Percentiles rank a stretch among this genome's conserved stretches.
Conservation (phyloP, 208 protist species). For the Acanthamoeba healyi region DNA sequence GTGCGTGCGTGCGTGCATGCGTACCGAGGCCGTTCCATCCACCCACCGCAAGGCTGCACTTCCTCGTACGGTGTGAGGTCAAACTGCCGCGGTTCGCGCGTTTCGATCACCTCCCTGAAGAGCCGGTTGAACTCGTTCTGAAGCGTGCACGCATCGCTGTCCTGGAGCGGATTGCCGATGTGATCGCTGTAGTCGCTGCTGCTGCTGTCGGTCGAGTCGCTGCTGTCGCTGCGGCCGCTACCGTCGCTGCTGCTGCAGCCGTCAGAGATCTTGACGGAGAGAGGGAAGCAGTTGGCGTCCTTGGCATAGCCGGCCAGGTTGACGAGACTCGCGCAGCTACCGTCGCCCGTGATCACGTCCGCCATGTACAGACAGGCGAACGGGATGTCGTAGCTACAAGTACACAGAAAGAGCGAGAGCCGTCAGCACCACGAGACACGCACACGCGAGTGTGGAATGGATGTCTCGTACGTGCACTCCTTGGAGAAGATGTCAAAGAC, state of each 20-base stretch:
- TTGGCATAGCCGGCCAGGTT: too few species aligned
- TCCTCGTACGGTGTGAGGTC: slow-evolving; percentile 20
- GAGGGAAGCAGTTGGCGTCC: too few species aligned
- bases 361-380: not conserved
- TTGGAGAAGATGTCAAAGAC: not conserved
- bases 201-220: not conserved
- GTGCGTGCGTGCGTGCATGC: not conserved
- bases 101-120: not conserved
- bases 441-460: too few species aligned
- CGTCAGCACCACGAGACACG: too few species aligned
- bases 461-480: not conserved
- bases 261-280: too few species aligned
- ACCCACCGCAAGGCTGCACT: slow-evolving; percentile 2
- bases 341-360: too few species aligned
- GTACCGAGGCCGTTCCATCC: not conserved
- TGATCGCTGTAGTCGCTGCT: not conserved
- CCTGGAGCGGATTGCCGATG: not conserved
- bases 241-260: too few species aligned
- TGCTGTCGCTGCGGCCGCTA: not conserved
- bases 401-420: too few species aligned
- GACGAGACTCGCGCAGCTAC: too few species aligned
- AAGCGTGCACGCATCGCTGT: not conserved
- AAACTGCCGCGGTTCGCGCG: not conserved
- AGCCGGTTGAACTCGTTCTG: not conserved
- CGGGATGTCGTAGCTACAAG: too few species aligned